Percentiles rank a stretch among this genome's conserved stretches.
Conservation (phyloP, 2,329 filamentous ascomycete species). For the Daldinia sp. region DNA sequence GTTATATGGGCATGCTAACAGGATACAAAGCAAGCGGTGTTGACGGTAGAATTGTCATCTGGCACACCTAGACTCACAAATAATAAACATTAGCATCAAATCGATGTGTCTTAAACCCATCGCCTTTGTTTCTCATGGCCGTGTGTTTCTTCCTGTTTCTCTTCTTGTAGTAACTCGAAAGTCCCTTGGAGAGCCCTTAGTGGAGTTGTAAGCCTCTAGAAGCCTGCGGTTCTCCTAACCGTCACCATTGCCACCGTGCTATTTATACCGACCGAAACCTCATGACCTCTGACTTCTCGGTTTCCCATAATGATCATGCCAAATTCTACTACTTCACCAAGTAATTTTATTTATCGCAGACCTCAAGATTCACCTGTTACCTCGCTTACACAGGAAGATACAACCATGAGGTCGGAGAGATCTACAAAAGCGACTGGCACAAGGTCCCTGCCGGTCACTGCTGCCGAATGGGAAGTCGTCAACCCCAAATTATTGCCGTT, state of each 20-base stretch:
- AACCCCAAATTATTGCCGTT: neutral
- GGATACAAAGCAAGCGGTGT: slow-evolving; percentile 76
- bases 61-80: slow-evolving; percentile 67
- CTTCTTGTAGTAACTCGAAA: slow-evolving; percentile 31
- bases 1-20: slow-evolving; percentile 48
- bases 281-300: neutral
- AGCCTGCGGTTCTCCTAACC: slow-evolving; percentile 14
- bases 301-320: slow-evolving; percentile 23
- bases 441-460: neutral
- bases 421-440: neutral
- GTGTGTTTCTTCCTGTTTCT: slow-evolving; percentile 26
- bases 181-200: slow-evolving; percentile 10
- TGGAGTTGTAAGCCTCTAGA: slow-evolving; percentile 23
- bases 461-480: slow-evolving; percentile 1
- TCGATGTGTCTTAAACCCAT: slow-evolving; percentile 25
- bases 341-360: slow-evolving; percentile 37
- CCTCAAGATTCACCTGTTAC: slow-evolving; percentile 6
- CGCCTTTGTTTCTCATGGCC: slow-evolving; percentile 18
- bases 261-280: slow-evolving; percentile 25
- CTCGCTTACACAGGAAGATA: neutral
- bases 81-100: slow-evolving; percentile 28
- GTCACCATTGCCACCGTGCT: slow-evolving; percentile 1
- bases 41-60: slow-evolving; percentile 84
- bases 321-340: slow-evolving; percentile 35
- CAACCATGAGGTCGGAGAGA: slow-evolving; percentile 8